A percentile compares a stretch with the other conserved stretches of the same genome.
These are phyloP conservation scores for Crepidotus variabilis DNA, from an alignment of 768 basidiomycete species.

Conservation along the genomic window DNA sequence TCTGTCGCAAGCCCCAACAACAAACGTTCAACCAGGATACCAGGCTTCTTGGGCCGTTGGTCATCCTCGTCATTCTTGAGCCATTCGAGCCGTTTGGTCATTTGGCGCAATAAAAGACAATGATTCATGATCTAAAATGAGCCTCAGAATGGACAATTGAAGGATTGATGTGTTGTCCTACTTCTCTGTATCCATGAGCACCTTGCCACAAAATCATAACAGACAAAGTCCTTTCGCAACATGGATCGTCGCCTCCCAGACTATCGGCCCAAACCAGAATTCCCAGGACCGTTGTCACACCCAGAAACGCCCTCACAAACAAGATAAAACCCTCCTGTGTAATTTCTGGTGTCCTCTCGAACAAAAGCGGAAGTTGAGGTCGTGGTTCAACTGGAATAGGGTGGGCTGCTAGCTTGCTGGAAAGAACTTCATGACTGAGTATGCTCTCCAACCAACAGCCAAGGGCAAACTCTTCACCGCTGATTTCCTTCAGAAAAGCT, in stretches of 20 bases:
- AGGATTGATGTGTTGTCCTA: constrained; percentile 21
- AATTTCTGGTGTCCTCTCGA: constrained; percentile 26
- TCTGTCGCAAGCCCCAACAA: constrained; percentile 57
- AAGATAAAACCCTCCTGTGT: constrained; percentile 58
- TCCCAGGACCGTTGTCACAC: constrained; percentile 61
- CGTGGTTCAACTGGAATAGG: constrained; percentile 29
- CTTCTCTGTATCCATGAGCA: constrained; percentile 71
- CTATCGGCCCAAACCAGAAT: constrained; percentile 83
- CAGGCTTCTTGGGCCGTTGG: constrained; percentile 49
- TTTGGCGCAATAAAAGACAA: constrained; percentile 65
- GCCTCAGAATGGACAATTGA: constrained; percentile 9
- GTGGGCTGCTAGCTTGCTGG: constrained; percentile 39
- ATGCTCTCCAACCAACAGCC: constrained; percentile 75
- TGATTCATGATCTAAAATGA: constrained; percentile 65
- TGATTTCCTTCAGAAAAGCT: constrained; percentile 55
- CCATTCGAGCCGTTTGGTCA: constrained; percentile 69
- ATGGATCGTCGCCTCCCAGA: constrained; percentile 57
- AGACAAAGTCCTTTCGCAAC: constrained; percentile 54
- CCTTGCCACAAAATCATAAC: constrained; percentile 65
- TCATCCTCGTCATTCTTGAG: constrained; percentile 61
- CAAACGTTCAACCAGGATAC: constrained; percentile 67
- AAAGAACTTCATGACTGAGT: constrained; percentile 52
- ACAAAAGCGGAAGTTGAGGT: constrained; percentile 35
- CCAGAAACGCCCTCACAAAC: constrained; percentile 65
- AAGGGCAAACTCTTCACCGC: constrained; percentile 60